phyloP scores from a whole-genome alignment of 106 monocot species.

The Dactylorhiza incarnata region DNA sequence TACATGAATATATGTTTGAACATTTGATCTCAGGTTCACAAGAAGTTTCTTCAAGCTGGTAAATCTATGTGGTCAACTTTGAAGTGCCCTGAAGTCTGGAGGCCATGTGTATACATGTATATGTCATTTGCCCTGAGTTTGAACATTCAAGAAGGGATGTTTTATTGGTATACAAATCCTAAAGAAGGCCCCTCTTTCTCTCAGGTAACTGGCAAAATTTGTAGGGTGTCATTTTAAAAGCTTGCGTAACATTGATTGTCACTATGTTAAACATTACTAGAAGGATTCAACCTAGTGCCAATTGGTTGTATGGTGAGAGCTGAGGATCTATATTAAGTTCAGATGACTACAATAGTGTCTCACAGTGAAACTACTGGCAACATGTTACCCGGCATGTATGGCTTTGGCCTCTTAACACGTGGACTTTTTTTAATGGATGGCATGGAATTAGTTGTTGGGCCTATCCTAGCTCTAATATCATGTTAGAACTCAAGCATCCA shows the following conservation, averaged over 20 bases:
- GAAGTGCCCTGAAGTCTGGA: slow-evolving; percentile 59
- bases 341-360: too few species aligned
- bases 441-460: too few species aligned
- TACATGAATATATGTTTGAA: background rate
- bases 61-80: slow-evolving; percentile 56
- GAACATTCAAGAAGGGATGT: slow-evolving; percentile 81
- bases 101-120: slow-evolving; percentile 75
- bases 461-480: too few species aligned
- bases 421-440: too few species aligned
- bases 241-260: background rate
- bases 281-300: too few species aligned
- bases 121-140: slow-evolving; percentile 54
- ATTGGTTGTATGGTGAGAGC: too few species aligned
- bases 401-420: too few species aligned
- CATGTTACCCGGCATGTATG: too few species aligned
- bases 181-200: slow-evolving; percentile 67
- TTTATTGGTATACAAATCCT: slow-evolving; percentile 86
- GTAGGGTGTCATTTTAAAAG: background rate
- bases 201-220: slow-evolving; percentile 43
- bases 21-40: slow-evolving; percentile 33
- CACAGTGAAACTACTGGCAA: too few species aligned
- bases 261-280: background rate
- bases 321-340: too few species aligned
- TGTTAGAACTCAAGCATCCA: too few species aligned
- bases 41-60: slow-evolving; percentile 52